Base-by-base conservation (phyloP, 371 early-diverging fungal species). In the Phascolomyces articulosus region DNA sequence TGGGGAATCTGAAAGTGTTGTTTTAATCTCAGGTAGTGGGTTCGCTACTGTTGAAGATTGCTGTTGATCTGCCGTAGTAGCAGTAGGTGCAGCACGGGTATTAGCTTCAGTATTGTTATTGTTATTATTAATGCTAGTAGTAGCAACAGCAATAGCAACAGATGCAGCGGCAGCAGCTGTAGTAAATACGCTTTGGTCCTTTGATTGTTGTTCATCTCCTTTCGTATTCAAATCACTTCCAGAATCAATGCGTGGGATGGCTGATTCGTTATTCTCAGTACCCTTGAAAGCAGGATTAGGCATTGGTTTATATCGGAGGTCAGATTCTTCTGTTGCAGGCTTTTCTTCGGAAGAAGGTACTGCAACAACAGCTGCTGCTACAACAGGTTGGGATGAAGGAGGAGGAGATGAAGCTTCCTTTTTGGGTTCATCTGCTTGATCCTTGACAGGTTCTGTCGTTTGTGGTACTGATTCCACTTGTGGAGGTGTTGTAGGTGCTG, bases 201-300 rank as follows among this genome's bases (percentile, higher is more conserved):
- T 34, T 34, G 34, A 2, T n/a, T 23, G 20, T 18, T 60, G 20
- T 18, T 60, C 61, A 4, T 31, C 53, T 0, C 29, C 21, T 21
- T 49, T 60, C 8, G 29, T 29, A 16, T 60, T 40, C 61, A 60
- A 23, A 20, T 60, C 61, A 38, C 38, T 60, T 10, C 61, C 61
- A 21, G 61, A 60, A 60, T 60, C 61, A 21, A 60, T 51, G 6
- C 61, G 61, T 21, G 61, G 9, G 4, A 60, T 51, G 6, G 11
- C 23, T 6, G 51, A 6, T 4, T 51, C 51, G 23, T 51, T 49
- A 28, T 16, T 38, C 15, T 38, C 31, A 21, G 15, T 16, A 11
- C 47, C 20, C 16, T 26, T 44, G 55, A 68, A 68, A 7, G 54
- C 60, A 13, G 63, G 68, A 58, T 68, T 68, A 16, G 68, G 68